Evolutionary conservation across 2,329 filamentous ascomycete species (phyloP).

Genomic region (Exophiala sp.): DNA sequence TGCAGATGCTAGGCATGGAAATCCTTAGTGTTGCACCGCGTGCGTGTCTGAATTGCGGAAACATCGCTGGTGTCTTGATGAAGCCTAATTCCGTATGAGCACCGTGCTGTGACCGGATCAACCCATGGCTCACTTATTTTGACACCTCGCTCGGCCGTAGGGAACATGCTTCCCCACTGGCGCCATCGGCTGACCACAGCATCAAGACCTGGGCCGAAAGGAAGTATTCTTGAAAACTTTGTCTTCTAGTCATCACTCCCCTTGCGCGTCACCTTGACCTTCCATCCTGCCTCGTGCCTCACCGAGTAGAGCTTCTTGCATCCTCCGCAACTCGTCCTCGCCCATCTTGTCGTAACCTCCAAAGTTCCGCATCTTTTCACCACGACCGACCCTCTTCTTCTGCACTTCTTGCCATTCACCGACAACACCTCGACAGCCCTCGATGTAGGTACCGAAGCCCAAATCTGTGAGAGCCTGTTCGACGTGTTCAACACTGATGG

Average conservation of each 20-base stretch:
- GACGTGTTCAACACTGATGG: constrained; percentile 96
- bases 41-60: no score
- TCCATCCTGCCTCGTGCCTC: constrained; percentile 64
- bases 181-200: no score
- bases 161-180: no score
- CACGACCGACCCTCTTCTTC: constrained; percentile 59
- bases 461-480: constrained; percentile 90
- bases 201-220: no score
- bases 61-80: no score
- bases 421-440: constrained; percentile 79
- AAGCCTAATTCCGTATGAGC: no score
- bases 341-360: constrained; percentile 91
- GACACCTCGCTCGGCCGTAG: no score
- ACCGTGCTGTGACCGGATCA: no score
- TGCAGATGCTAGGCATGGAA: no score
- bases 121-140: no score
- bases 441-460: constrained; percentile 88
- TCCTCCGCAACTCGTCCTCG: constrained; percentile 79
- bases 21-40: no score
- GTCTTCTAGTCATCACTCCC: background rate
- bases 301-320: constrained; percentile 90
- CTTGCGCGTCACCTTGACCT: constrained; percentile 12
- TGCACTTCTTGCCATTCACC: constrained; percentile 89
- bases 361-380: constrained; percentile 96
- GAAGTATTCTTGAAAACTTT: no score